Base-by-base conservation (phyloP, 2,329 filamentous ascomycete genomes). In the Domatiomyces catenatus region DNA sequence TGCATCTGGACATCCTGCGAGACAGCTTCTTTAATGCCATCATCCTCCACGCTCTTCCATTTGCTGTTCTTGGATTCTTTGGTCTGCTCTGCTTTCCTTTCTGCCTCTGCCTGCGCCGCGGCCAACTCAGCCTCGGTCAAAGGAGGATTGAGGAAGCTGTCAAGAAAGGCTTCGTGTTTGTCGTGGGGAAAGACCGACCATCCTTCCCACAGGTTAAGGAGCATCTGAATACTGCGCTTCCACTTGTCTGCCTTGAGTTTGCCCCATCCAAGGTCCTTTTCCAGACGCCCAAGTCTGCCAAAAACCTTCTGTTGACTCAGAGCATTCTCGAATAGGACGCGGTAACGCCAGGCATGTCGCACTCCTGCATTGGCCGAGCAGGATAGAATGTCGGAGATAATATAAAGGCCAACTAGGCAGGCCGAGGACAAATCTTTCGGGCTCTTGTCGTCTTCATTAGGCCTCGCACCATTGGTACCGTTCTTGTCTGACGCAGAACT, bases 291-390 rank as follows among this genome's bases (percentile, higher is more conserved):
- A 2, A 95, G 74, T 44, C 76, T 74, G 60, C 85, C 83, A 60
- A 94, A 94, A 0, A 82, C 79, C 51, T 79, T 77, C 50, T 80
- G 77, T 7, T 76, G 69, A 26, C 78, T 79, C 20, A 95, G 71
- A 1, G 83, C 79, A 0, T 73, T 71, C 63, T 93, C 87, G 54
- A 94, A 87, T 2, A 90, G 74, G 57, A 84, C 80, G 19, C 88
- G 75, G 62, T 88, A 94, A 49, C 87, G 82, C 86, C 88, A 94
- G 2, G 86, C 85, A 63, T 89, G 85, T 1, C 85, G 80, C 20
- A 90, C 81, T 1, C 82, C 83, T 56, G 83, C 84, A 8, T 81
- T 86, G 4, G 77, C 74, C 0, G 83, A 86, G 0, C 85, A 84
- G 0, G 84, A 85, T 10, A 94, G 73, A 45, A 94, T 83, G 63